Evolutionary conservation across 2,329 filamentous ascomycete species (phyloP), one percentile per base, ranked within the genome.

Genomic region (Penicillium sumatraense): DNA sequence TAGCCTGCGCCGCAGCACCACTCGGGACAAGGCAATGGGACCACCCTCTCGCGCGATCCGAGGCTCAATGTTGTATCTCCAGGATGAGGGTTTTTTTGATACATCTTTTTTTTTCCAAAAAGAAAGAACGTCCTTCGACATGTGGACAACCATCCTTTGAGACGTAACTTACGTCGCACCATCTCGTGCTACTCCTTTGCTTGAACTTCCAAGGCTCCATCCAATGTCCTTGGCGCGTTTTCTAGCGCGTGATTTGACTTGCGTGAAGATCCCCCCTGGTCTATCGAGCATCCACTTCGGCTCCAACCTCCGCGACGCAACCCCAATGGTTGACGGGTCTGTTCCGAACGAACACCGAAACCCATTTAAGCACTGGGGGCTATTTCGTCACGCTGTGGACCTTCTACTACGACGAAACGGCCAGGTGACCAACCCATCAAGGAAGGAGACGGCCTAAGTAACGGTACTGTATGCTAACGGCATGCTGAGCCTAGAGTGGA

Each of bases 151-250:
- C 49, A 31, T 26, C 44, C 60, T 53, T 36, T 44, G 31, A 10
- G 52, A 56, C 51, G 16, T 49, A 27, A 54, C 51, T 44, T 38
- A 21, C n/a, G 60, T 63, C 55, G 51, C 55, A 60, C 62, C 49
- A 63, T 57, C 58, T 50, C 42, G 36, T 57, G 42, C 47, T 59
- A 49, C 49, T 52, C 50, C 46, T 44, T 48, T 54, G 40, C 40
- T 40, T 40, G 41, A 51, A 29, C 26, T 48, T 23, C 40, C 42
- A 24, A 46, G 20, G 42, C 42, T 16, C 42, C 42, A 46, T 46
- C 26, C 26, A 24, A 29, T 29, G n/a, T 21, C 29, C 46, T 20
- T 35, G 20, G 49, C 24, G 8, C 18, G 31, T 23, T 31, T 33
- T 31, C 45, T 49, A 44, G 53, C 44, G 49, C 31, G 47, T 49